A percentile compares a stretch with the other conserved stretches of the same genome.
Conservation (phyloP, 2,329 filamentous ascomycete genomes). For the Metarhizium anisopliae region DNA sequence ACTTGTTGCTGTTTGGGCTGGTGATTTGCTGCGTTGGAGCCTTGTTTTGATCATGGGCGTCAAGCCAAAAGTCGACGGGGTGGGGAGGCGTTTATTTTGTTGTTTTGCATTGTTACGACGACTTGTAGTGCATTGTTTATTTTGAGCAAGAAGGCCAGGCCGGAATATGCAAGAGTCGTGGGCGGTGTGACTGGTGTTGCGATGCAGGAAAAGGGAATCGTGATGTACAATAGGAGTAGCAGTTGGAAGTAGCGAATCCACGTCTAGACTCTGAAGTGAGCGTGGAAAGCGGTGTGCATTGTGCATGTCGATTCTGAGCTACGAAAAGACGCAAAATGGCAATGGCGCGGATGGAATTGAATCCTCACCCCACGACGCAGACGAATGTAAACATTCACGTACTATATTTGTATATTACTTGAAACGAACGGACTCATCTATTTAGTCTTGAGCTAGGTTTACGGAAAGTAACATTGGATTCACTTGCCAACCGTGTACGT, state of each 20-base stretch:
- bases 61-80: not conserved
- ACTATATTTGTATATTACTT: no score
- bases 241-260: not conserved
- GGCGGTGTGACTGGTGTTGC: not conserved
- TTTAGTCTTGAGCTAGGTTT: no score
- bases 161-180: not conserved
- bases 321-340: no score
- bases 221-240: not conserved
- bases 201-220: not conserved
- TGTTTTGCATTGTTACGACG: not conserved
- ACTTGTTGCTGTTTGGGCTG: not conserved
- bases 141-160: not conserved
- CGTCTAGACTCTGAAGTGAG: not conserved
- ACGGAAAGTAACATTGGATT: not conserved
- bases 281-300: not conserved
- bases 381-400: no score
- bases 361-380: no score
- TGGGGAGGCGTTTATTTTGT: not conserved
- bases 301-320: no score
- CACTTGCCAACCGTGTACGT: constrained; percentile 5
- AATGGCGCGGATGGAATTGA: no score
- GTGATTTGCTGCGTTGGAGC: not conserved
- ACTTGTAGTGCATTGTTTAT: not conserved
- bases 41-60: not conserved
- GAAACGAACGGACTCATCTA: no score